phyloP scores from a whole-genome alignment of 371 early-diverging fungal genomes.

The Sporodiniella umbellata region DNA sequence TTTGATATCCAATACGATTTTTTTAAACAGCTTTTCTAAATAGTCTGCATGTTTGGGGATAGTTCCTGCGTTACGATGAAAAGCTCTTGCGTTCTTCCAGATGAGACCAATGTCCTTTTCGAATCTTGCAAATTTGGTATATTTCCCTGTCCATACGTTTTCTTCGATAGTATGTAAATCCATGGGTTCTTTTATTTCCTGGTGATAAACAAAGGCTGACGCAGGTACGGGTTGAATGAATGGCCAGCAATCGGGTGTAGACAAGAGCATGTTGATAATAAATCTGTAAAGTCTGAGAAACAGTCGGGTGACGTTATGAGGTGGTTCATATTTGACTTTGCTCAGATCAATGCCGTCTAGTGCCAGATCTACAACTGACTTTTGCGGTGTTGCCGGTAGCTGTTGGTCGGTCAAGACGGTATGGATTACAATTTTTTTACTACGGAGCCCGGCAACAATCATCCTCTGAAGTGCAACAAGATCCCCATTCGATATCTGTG shows the following conservation, averaged over 20 bases:
- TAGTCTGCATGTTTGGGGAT: constrained; percentile 40
- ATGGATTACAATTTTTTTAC: constrained; percentile 35
- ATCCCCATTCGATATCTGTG: constrained; percentile 48
- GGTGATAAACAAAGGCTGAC: constrained; percentile 34
- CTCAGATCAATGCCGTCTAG: no score
- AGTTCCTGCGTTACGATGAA: constrained; percentile 34
- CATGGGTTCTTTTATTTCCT: constrained; percentile 37
- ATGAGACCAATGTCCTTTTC: constrained; percentile 42
- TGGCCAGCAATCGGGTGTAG: constrained; percentile 45
- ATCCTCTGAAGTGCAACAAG: constrained; percentile 38
- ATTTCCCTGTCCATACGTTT: constrained; percentile 39
- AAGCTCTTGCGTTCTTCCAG: constrained; percentile 42
- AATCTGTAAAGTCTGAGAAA: constrained; percentile 44
- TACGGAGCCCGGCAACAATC: constrained; percentile 35
- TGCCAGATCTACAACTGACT: no score
- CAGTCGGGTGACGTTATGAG: constrained; percentile 33
- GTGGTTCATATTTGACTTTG: constrained; percentile 29
- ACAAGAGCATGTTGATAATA: constrained; percentile 40
- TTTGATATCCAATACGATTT: constrained; percentile 32
- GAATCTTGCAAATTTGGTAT: constrained; percentile 42
- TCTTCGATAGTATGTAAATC: constrained; percentile 41
- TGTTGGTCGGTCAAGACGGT: constrained; percentile 16
- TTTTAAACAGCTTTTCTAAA: constrained; percentile 31
- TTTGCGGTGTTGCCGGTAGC: neutral
- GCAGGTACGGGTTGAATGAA: constrained; percentile 45